These are phyloP conservation scores for Blastobotrys terrestris DNA, from an alignment of 805 yeast genomes.

Conservation along the genomic window DNA sequence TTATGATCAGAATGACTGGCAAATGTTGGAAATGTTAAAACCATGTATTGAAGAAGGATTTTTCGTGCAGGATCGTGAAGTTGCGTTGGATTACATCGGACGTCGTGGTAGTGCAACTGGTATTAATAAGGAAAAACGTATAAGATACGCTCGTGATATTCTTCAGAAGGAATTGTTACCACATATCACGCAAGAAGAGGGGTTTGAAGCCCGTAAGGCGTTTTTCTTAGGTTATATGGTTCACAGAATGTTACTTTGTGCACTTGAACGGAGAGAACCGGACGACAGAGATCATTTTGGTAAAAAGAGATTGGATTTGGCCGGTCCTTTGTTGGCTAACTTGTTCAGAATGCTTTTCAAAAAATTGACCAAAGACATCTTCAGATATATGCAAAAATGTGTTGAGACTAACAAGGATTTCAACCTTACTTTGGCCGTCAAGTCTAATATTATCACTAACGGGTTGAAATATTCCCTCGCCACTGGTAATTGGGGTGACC, in stretches of 20 bases:
- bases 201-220: conserved; percentile 94
- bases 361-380: conserved; percentile 92
- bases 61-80: conserved; percentile 96
- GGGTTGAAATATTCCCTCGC: conserved; percentile 97
- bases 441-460: conserved; percentile 93
- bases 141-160: conserved; percentile 95
- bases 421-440: conserved; percentile 92
- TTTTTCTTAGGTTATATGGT: conserved; percentile 97
- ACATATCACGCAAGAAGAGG: conserved; percentile 95
- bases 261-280: conserved; percentile 93
- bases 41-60: conserved; percentile 99
- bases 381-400: conserved; percentile 97
- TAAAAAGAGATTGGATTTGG: conserved; percentile 94
- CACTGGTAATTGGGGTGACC: conserved; percentile 99
- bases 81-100: conserved; percentile 95
- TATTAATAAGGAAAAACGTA: conserved; percentile 95
- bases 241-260: conserved; percentile 88
- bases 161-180: conserved; percentile 94
- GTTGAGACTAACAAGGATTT: conserved; percentile 97
- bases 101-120: conserved; percentile 97
- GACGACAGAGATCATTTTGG: conserved; percentile 99
- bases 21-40: conserved; percentile 97
- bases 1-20: conserved; percentile 98
- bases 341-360: conserved; percentile 90
- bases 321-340: conserved; percentile 95